Percentiles rank a stretch among this genome's conserved stretches.
Conservation (phyloP, 1,139 yeast genomes). For the Debaryomyces psychrophilus region DNA sequence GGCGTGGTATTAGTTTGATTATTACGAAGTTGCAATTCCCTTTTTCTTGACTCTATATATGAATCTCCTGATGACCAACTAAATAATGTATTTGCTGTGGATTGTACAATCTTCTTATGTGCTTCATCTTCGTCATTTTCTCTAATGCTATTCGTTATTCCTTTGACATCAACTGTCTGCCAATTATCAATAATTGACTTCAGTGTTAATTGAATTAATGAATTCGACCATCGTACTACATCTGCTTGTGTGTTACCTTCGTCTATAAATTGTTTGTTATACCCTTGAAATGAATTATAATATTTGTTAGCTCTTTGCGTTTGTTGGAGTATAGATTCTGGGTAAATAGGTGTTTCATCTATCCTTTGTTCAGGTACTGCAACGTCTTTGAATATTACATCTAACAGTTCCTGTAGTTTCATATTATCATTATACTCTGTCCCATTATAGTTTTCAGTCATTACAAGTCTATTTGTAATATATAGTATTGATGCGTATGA, state of each 20-base stretch:
- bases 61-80: conserved; percentile 51
- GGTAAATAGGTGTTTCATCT: conserved; percentile 23
- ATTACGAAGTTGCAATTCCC: conserved; percentile 24
- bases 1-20: conserved; percentile 7
- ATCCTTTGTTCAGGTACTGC: background rate
- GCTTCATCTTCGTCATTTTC: conserved; percentile 1
- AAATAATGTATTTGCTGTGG: conserved; percentile 40
- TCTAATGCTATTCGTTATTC: conserved; percentile 3
- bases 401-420: conserved; percentile 4
- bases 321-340: conserved; percentile 41
- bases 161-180: conserved; percentile 22
- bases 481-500: background rate
- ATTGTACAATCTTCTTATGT: conserved; percentile 3
- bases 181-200: conserved; percentile 34
- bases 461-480: background rate
- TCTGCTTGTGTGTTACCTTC: conserved; percentile 15
- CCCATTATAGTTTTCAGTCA: background rate
- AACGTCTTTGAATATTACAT: conserved; percentile 7
- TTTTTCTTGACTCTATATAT: conserved; percentile 38
- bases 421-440: background rate
- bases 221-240: conserved; percentile 40
- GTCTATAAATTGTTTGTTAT: conserved; percentile 38
- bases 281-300: conserved; percentile 39
- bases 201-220: conserved; percentile 34
- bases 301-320: conserved; percentile 34